These are phyloP conservation scores for Stereocaulon alpinum DNA, from an alignment of 495 filamentous ascomycete species.

Conservation along the genomic window DNA sequence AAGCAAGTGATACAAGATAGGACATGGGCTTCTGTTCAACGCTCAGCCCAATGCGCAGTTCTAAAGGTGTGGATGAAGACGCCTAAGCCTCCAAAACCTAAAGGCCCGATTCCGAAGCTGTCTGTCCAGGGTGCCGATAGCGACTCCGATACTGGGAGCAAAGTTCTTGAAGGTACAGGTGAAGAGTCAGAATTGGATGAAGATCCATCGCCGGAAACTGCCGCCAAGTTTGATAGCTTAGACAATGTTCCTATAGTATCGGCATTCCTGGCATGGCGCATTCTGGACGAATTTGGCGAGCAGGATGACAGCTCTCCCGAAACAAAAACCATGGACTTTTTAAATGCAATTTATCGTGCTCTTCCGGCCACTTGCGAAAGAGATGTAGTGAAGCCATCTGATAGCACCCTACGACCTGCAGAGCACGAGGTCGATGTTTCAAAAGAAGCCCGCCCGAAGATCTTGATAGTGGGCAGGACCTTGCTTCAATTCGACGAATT, in stretches of 20 bases:
- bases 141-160: background rate
- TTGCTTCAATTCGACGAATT: background rate
- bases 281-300: background rate
- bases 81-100: background rate
- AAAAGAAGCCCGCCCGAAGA: background rate
- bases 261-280: background rate
- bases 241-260: background rate
- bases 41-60: background rate
- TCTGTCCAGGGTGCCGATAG: background rate
- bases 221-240: background rate
- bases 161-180: background rate
- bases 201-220: background rate
- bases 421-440: background rate
- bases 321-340: background rate
- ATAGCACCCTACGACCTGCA: background rate
- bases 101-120: background rate
- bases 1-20: background rate
- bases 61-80: constrained; percentile 8
- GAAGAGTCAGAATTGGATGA: background rate
- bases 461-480: background rate
- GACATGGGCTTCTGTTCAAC: background rate
- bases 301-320: background rate
- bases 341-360: background rate
- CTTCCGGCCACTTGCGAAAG: background rate
- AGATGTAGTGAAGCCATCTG: background rate